Conservation (phyloP, 148 eudicot species). For the Rhododendron ferrugineum region DNA sequence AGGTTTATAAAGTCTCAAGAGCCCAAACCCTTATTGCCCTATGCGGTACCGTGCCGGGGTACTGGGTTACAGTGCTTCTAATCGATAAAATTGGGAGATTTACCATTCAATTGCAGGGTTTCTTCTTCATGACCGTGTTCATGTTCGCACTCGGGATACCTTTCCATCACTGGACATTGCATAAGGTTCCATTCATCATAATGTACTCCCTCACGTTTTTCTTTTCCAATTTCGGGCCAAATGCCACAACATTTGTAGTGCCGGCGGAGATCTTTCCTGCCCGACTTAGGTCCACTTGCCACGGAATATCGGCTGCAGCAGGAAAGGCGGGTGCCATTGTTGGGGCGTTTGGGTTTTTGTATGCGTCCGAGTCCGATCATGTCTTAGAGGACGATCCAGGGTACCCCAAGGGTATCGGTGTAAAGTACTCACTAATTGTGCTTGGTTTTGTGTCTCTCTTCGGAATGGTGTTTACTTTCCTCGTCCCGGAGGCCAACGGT, state of each 20-base stretch:
- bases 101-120: not conserved
- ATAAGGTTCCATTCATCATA: not conserved
- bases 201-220: not conserved
- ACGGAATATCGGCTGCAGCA: not conserved
- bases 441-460: slow-evolving; percentile 46
- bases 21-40: slow-evolving; percentile 65
- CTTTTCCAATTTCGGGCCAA: not conserved
- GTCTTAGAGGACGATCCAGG: slow-evolving; percentile 33
- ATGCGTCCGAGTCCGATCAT: slow-evolving; percentile 37
- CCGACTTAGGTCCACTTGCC: not conserved
- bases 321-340: slow-evolving; percentile 5
- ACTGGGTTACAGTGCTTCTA: not conserved
- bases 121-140: not conserved
- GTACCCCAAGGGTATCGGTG: slow-evolving; percentile 56
- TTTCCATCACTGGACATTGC: not conserved
- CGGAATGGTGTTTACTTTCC: slow-evolving; percentile 56
- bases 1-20: slow-evolving; percentile 57
- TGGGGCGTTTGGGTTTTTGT: slow-evolving; percentile 82
- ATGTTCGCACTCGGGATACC: not conserved
- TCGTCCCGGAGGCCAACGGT: slow-evolving; percentile 82
- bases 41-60: not conserved
- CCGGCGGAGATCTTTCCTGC: not conserved
- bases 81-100: not conserved
- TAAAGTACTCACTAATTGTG: slow-evolving; percentile 53
- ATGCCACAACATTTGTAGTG: not conserved